phyloP scores from a whole-genome alignment of 805 yeast species.

The Kodamaea laetipori region DNA sequence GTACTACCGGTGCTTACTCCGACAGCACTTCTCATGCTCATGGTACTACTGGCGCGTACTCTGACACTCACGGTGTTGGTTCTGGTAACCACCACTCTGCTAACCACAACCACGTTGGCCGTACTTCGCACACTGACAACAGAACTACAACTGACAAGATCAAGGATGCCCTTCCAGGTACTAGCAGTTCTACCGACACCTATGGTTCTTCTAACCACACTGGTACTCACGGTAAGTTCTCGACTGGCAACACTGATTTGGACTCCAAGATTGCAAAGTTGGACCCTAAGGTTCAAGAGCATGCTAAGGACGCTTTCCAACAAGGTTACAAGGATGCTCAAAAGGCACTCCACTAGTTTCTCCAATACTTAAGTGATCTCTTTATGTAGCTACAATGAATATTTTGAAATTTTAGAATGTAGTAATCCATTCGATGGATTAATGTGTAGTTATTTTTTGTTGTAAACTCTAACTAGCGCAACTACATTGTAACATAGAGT shows the following conservation, averaged over 20 bases:
- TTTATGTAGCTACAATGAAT: neutral
- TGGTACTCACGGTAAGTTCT: conserved; percentile 20
- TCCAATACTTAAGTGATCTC: too few relatives aligned
- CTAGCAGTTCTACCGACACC: conserved; percentile 14
- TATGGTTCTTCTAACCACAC: conserved; percentile 10
- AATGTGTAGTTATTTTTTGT: too few relatives aligned
- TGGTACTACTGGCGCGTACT: conserved; percentile 9
- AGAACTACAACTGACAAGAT: conserved; percentile 8
- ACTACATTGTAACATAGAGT: conserved; percentile 70
- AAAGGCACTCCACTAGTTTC: conserved; percentile 18
- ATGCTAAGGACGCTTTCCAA: conserved; percentile 44
- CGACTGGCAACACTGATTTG: conserved; percentile 39
- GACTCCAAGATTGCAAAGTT: conserved; percentile 38
- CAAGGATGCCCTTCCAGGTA: conserved; percentile 17
- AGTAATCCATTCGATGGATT: too few relatives aligned
- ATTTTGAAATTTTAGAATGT: neutral
- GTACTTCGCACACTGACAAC: neutral
- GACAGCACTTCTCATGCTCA: conserved; percentile 8
- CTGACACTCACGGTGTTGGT: conserved; percentile 8
- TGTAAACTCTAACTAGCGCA: conserved; percentile 53
- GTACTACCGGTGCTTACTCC: conserved; percentile 9
- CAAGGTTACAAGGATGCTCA: conserved; percentile 43
- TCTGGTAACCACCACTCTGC: conserved; percentile 7
- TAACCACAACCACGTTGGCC: conserved; percentile 11
- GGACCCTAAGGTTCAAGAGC: conserved; percentile 35